Base-by-base conservation (phyloP, 1,139 yeast species). In the Magnusiomyces tetraspermus region DNA sequence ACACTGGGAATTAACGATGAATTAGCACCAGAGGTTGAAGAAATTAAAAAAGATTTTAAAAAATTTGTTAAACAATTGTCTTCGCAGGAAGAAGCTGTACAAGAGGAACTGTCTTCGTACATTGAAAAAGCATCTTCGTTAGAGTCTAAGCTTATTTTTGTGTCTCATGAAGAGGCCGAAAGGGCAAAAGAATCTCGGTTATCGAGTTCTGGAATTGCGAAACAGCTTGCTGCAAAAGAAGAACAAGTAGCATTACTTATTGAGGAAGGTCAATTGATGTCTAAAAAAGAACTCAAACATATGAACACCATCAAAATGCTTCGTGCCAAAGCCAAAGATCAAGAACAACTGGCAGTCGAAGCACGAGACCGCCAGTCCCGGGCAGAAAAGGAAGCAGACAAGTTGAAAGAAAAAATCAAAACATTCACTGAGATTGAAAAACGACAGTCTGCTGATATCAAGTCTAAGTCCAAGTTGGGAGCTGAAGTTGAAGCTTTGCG, bases 241-340 rank as follows among this genome's bases (percentile, higher is more conserved):
- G 74, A 72, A 26, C 72, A 74, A 40, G 75, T 85, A 56, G 83
- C 79, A 26, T 70, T 75, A 57, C 71, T 90, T 38, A 67, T 85
- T 63, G 80, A 78, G 54, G 97, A 90, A 67, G 97, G 97, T 2
- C 84, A 85, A 58, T 79, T 77, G 30, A 70, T 90, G 42, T 83
- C 96, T 0, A 77, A 77, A 55, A 84, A 80, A 57, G 97, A 92
- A 62, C 73, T 88, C 38, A 79, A 79, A 59, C 75, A 83, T 52
- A 82, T 79, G 61, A 87, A 81, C 41, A 73, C 82, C 1, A 79
- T 90, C 51, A 85, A 85, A 59, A 76, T 76, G 57, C 67, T 88
- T 49, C 78, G 80, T 53, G 66, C 75, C 5, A 74, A 75, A 24
- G 83, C 83, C 55, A 55, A 61, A 2, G 68, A 66, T 3, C 47